Evolutionary conservation across 176 grass and related monocot species (phyloP).

Genomic region (Microstegium vimineum): DNA sequence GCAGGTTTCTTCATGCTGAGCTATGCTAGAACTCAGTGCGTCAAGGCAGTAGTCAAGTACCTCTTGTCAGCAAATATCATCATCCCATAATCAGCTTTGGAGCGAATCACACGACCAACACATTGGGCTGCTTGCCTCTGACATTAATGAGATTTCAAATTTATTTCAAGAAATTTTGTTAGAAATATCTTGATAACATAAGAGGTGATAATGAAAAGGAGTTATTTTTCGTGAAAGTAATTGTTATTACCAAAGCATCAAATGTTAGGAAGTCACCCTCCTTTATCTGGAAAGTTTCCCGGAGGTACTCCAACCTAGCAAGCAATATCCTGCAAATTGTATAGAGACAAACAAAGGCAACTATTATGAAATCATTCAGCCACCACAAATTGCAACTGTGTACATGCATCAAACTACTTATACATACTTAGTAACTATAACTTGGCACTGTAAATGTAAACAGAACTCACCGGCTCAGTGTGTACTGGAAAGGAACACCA

Average conservation of each 20-base stretch:
- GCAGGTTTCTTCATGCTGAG: background rate
- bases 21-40: background rate
- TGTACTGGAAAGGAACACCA: constrained; percentile 98
- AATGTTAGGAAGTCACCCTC: no score
- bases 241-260: no score
- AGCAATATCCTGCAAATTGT: constrained; percentile 36
- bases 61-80: constrained; percentile 99
- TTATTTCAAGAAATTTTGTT: no score
- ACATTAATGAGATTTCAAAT: background rate
- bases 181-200: no score
- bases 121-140: constrained; percentile 75
- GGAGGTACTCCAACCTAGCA: no score
- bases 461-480: constrained; percentile 76
- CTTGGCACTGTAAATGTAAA: background rate
- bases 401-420: background rate
- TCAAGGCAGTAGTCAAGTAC: constrained; percentile 38
- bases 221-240: no score
- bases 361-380: background rate
- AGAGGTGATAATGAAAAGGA: no score
- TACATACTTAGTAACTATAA: background rate
- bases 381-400: background rate
- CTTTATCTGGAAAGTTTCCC: no score
- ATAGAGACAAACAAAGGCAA: background rate
- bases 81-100: constrained; percentile 98
- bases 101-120: constrained; percentile 96